phyloP scores from a whole-genome alignment of 805 yeast genomes.

The Torulaspora franciscae region DNA sequence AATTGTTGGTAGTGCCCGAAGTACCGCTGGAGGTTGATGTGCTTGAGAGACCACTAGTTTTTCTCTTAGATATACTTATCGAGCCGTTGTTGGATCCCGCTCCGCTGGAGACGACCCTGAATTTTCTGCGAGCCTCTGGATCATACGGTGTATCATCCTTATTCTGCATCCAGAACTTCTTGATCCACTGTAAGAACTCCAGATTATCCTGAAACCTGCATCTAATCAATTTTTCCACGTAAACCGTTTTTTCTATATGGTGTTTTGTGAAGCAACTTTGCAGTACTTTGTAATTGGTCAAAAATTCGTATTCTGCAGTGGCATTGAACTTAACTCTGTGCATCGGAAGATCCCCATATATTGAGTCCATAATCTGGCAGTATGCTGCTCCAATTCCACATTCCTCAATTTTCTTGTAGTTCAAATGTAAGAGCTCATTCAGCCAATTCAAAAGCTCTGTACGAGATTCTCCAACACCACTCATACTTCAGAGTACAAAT shows the following conservation, averaged over 20 bases:
- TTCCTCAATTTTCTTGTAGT: conserved; percentile 77
- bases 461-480: conserved; percentile 65
- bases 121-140: conserved; percentile 53
- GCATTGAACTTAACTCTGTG: conserved; percentile 67
- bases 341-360: conserved; percentile 80
- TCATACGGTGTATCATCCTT: conserved; percentile 69
- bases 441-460: conserved; percentile 82
- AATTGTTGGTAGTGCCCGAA: conserved; percentile 5
- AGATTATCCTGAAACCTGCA: conserved; percentile 91
- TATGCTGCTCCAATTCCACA: conserved; percentile 95
- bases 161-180: conserved; percentile 73
- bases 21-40: conserved; percentile 4
- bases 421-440: conserved; percentile 60
- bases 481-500: conserved; percentile 6
- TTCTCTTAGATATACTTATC: conserved; percentile 25
- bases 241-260: conserved; percentile 64
- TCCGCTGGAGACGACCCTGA: conserved; percentile 23
- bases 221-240: conserved; percentile 75
- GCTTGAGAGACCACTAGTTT: conserved; percentile 13
- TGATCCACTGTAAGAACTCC: conserved; percentile 91
- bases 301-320: conserved; percentile 65
- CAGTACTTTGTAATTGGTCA: conserved; percentile 77
- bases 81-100: conserved; percentile 12
- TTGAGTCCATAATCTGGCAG: conserved; percentile 85
- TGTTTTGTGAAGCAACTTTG: conserved; percentile 76